phyloP scores from a whole-genome alignment of 805 yeast species.

The Pichia pseudocactophila region DNA sequence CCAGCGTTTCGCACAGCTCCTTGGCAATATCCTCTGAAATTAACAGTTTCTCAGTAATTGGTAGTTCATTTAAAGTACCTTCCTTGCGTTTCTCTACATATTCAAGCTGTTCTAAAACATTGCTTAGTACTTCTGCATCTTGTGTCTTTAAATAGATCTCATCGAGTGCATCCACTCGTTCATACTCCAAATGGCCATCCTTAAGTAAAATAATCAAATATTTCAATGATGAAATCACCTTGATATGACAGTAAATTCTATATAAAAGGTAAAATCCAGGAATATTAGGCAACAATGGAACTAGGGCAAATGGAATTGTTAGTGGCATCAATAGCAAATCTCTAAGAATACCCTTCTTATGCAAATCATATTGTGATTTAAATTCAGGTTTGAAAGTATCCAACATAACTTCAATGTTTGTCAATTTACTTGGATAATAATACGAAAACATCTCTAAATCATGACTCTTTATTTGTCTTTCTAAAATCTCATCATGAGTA shows the following conservation, averaged over 20 bases:
- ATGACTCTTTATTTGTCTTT: slow-evolving; percentile 12
- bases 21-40: slow-evolving; percentile 40
- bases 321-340: slow-evolving; percentile 62
- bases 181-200: slow-evolving; percentile 28
- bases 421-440: slow-evolving; percentile 39
- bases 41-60: slow-evolving; percentile 30
- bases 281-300: slow-evolving; percentile 85
- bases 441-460: slow-evolving; percentile 34
- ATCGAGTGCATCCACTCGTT: slow-evolving; percentile 26
- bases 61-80: slow-evolving; percentile 21
- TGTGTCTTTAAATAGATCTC: slow-evolving; percentile 21
- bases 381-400: slow-evolving; percentile 37
- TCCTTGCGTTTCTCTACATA: slow-evolving; percentile 4
- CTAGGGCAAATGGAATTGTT: slow-evolving; percentile 66
- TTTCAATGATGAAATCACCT: slow-evolving; percentile 65
- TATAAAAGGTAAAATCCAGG: slow-evolving; percentile 85
- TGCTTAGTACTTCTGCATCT: slow-evolving; percentile 14
- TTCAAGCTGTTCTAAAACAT: slow-evolving; percentile 15
- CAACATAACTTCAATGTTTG: slow-evolving; percentile 24
- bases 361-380: slow-evolving; percentile 38
- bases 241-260: slow-evolving; percentile 75
- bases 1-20: slow-evolving; percentile 35
- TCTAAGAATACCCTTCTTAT: slow-evolving; percentile 43
- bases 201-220: slow-evolving; percentile 53
- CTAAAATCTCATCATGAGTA: slow-evolving; percentile 7